phyloP scores from a whole-genome alignment of 2,329 filamentous ascomycete species.

The Pestalotiopsis sp. region DNA sequence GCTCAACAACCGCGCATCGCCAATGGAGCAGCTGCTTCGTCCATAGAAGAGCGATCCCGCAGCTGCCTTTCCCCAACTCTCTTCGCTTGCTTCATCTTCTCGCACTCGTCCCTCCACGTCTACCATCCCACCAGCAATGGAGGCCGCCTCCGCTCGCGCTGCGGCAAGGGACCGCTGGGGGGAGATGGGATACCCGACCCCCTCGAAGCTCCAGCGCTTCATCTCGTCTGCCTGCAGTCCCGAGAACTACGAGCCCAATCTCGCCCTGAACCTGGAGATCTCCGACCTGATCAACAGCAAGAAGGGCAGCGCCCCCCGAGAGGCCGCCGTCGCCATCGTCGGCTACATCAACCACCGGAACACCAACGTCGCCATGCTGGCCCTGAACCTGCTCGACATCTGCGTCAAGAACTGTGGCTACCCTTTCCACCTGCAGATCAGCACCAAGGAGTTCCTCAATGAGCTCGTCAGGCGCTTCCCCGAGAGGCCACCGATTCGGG shows the following conservation, averaged over 20 bases:
- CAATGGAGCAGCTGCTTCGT: slow-evolving; percentile 4
- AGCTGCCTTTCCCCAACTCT: background rate
- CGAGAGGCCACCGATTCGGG: slow-evolving; percentile 83
- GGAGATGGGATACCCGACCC: slow-evolving; percentile 73
- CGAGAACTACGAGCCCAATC: slow-evolving; percentile 96
- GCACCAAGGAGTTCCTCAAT: slow-evolving; percentile 98
- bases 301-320: slow-evolving; percentile 92
- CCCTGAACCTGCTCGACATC: slow-evolving; percentile 90
- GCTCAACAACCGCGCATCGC: background rate
- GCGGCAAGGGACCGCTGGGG: slow-evolving; percentile 93
- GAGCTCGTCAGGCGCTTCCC: slow-evolving; percentile 95
- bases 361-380: slow-evolving; percentile 88
- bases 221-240: slow-evolving; percentile 96
- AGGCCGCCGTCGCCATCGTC: slow-evolving; percentile 91
- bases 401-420: slow-evolving; percentile 99
- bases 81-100: background rate
- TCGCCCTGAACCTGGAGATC: slow-evolving; percentile 95
- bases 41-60: background rate
- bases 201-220: slow-evolving; percentile 89
- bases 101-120: background rate
- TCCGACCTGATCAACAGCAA: slow-evolving; percentile 95
- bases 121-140: slow-evolving; percentile 58
- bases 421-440: slow-evolving; percentile 97
- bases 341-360: slow-evolving; percentile 96
- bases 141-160: slow-evolving; percentile 93